Evolutionary conservation across 108 stramenopile genomes (phyloP).

Genomic region (Poteriospumella lacustris): DNA sequence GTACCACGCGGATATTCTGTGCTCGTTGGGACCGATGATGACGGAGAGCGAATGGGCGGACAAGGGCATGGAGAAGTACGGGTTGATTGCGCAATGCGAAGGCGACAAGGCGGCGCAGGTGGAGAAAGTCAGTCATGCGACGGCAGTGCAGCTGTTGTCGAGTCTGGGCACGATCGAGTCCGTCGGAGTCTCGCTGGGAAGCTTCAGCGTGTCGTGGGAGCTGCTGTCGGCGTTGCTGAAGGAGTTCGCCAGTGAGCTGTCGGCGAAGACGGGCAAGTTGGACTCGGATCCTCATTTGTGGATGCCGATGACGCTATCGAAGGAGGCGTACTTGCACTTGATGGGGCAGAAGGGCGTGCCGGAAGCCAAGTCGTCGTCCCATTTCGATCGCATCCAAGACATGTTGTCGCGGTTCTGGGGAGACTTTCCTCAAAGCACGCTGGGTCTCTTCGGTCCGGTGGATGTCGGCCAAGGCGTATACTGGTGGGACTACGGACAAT

Average conservation of each 20-base stretch:
- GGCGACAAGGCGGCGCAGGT: slow-evolving; percentile 89
- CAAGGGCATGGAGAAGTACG: slow-evolving; percentile 92
- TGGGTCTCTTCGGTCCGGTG: slow-evolving; percentile 91
- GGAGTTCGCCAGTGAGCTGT: slow-evolving; percentile 74
- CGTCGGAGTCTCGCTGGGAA: slow-evolving; percentile 87
- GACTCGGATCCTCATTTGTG: slow-evolving; percentile 95
- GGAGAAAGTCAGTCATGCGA: slow-evolving; percentile 94
- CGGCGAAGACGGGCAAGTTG: slow-evolving; percentile 73
- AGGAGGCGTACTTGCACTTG: slow-evolving; percentile 71
- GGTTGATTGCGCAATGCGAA: slow-evolving; percentile 82
- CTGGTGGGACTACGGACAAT: slow-evolving; percentile 91
- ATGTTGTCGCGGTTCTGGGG: slow-evolving; percentile 67
- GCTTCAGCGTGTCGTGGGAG: slow-evolving; percentile 77
- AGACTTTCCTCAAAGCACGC: too few species aligned
- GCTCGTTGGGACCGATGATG: slow-evolving; percentile 82
- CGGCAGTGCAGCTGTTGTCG: slow-evolving; percentile 79
- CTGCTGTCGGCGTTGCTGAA: slow-evolving; percentile 72
- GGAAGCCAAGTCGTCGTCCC: slow-evolving; percentile 36
- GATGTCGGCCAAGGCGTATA: slow-evolving; percentile 88
- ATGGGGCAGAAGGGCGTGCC: slow-evolving; percentile 40
- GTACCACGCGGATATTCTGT: slow-evolving; percentile 93
- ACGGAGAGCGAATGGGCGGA: slow-evolving; percentile 78
- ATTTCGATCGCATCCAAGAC: slow-evolving; percentile 72
- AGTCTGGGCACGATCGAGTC: slow-evolving; percentile 73
- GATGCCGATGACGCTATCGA: slow-evolving; percentile 89